Percentiles rank a stretch among this genome's conserved stretches.
Conservation (phyloP, 805 yeast species). For the Saturnispora mendoncae region DNA sequence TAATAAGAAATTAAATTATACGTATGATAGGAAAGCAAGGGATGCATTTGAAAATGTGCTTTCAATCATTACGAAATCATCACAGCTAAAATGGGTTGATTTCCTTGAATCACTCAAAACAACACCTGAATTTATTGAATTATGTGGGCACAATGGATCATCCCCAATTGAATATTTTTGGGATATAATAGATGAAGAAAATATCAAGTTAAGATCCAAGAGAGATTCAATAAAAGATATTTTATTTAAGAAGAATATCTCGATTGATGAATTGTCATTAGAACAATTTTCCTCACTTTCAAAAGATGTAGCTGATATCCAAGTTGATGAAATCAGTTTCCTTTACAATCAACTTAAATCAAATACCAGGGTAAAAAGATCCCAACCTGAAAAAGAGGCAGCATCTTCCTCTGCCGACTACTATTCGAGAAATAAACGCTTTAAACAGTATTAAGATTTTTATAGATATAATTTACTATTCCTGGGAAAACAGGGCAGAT, state of each 20-base stretch:
- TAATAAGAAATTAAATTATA: slow-evolving; percentile 36
- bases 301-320: slow-evolving; percentile 3
- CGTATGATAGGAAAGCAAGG: slow-evolving; percentile 59
- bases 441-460: slow-evolving; percentile 4
- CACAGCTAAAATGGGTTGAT: slow-evolving; percentile 53
- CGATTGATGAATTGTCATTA: slow-evolving; percentile 6
- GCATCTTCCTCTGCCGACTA: neutral
- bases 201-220: slow-evolving; percentile 45
- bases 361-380: neutral
- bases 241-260: slow-evolving; percentile 24
- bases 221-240: slow-evolving; percentile 50
- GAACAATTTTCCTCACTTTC: slow-evolving; percentile 14
- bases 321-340: slow-evolving; percentile 7
- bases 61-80: slow-evolving; percentile 27
- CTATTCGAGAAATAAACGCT: neutral
- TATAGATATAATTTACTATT: slow-evolving; percentile 24
- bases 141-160: slow-evolving; percentile 74
- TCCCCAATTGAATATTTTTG: slow-evolving; percentile 67
- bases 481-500: slow-evolving; percentile 54
- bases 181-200: slow-evolving; percentile 61
- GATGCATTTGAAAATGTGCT: slow-evolving; percentile 46
- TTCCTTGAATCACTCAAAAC: slow-evolving; percentile 42
- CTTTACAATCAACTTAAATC: neutral
- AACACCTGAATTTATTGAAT: slow-evolving; percentile 46
- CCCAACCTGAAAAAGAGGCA: neutral